Conservation (phyloP, 2,329 filamentous ascomycete genomes). For the Fusarium drepaniforme region DNA sequence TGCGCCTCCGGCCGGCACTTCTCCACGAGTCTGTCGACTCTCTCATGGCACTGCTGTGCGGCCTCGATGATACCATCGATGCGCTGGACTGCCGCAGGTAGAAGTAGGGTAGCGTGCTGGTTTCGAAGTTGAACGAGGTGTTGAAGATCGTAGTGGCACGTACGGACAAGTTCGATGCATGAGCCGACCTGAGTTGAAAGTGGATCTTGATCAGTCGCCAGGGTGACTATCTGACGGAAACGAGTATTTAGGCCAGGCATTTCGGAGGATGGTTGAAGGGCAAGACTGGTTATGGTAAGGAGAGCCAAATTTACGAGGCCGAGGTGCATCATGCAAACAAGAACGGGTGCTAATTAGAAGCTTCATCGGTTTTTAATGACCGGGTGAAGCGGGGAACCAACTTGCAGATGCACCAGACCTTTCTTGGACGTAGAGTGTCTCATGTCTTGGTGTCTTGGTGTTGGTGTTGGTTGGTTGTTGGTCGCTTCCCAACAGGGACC, state of each 20-base stretch:
- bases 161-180: not conserved
- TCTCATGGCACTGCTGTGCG: not conserved
- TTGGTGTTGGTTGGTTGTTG: not conserved
- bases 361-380: not conserved
- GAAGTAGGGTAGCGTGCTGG: not conserved
- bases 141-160: not conserved
- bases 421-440: not conserved
- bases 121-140: not conserved
- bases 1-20: not conserved
- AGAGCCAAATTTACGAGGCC: not conserved
- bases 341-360: not conserved
- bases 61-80: not conserved
- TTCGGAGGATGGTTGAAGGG: not conserved
- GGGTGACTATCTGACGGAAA: not conserved
- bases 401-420: not conserved
- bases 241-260: not conserved
- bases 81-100: not conserved
- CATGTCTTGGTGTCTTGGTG: not conserved
- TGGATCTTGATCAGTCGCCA: not conserved
- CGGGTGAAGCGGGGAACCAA: not conserved
- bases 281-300: not conserved
- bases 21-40: not conserved
- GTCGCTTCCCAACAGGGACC: not conserved
- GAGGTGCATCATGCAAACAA: not conserved
- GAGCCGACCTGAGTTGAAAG: not conserved